These are phyloP conservation scores for Tricholoma matsutake DNA, from an alignment of 768 basidiomycete species.

Conservation along the genomic window DNA sequence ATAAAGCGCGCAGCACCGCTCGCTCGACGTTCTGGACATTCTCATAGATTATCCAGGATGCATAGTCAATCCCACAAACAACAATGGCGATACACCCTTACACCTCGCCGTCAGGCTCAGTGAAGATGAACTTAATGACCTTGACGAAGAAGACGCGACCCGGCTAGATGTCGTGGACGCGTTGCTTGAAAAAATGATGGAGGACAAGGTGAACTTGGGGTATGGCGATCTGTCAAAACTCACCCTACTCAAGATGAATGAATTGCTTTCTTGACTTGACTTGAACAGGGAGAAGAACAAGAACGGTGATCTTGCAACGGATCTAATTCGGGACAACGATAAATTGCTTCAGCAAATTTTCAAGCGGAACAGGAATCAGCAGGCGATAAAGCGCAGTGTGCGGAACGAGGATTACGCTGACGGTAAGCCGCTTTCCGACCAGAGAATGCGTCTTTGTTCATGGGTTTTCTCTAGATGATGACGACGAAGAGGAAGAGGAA, in stretches of 20 bases:
- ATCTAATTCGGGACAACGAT: slow-evolving; percentile 55
- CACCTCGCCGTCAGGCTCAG: slow-evolving; percentile 66
- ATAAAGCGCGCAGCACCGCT: slow-evolving; percentile 52
- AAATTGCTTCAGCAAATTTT: slow-evolving; percentile 47
- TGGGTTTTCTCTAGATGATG: slow-evolving; percentile 16
- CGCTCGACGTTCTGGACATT: slow-evolving; percentile 62
- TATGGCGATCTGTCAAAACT: slow-evolving; percentile 71
- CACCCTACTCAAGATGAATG: not conserved
- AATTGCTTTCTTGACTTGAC: not conserved
- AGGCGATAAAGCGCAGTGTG: slow-evolving; percentile 29
- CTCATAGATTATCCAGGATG: slow-evolving; percentile 73
- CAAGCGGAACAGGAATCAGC: slow-evolving; percentile 51
- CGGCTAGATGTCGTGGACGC: not conserved
- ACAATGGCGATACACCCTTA: slow-evolving; percentile 67
- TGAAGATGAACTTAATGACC: slow-evolving; percentile 47
- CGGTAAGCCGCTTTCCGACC: slow-evolving; percentile 36
- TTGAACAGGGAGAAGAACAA: slow-evolving; percentile 65
- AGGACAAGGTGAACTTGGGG: slow-evolving; percentile 68
- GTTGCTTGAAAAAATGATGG: not conserved
- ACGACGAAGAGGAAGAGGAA: slow-evolving; percentile 20
- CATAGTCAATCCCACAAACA: slow-evolving; percentile 79
- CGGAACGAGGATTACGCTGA: slow-evolving; percentile 61
- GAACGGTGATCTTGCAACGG: slow-evolving; percentile 52
- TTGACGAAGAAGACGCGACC: slow-evolving; percentile 29
- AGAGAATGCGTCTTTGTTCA: not conserved